Evolutionary conservation across 192 early-diverging fungal genomes (phyloP), one percentile per base, ranked within the genome.

Genomic region (Linnemannia exigua): DNA sequence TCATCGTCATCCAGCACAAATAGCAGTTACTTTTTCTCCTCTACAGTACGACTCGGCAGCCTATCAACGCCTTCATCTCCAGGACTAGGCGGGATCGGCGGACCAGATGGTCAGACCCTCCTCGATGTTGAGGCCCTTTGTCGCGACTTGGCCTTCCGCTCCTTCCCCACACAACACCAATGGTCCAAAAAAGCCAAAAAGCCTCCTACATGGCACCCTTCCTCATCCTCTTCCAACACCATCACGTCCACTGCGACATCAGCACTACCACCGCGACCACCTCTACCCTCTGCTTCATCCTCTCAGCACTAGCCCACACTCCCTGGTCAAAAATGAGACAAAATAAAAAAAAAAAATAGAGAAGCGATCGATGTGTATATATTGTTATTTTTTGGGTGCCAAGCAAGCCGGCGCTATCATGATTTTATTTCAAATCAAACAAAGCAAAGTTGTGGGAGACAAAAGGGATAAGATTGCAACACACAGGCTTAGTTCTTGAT

Each of bases 401-500:
- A 75, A 78, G 76, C 67, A 70, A 70, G 76, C 67, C 70, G 61
- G 61, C 58, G 67, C 47, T 16, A 54, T 51, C 51, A 75, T 67
- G 63, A 48, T 74, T 74, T 81, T 70, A 77, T 76, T 70, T 35
- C 72, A 72, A 76, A 75, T 76, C 74, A 82, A 44, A 44, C 41
- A 48, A 72, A 51, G 44, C 80, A 70, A 76, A 72, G 25, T 63
- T 63, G 22, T n/a, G 22, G 58, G 58, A 63, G 25, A 70, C 70
- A 70, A 67, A 44, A 15, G 54, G 28, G 35, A 31, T 46, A 70
- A 50, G 19, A 41, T 35, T 54, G 58, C 58, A 50, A 44, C 73
- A 72, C 50, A 67, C 83, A 85, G 75, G 77, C 83, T 85, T 85
- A 85, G 83, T 85, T 85, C 83, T 85, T 85, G 77, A 85, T 85